These are phyloP conservation scores for Lavandula angustifolia DNA, from an alignment of 257 asterid genomes.

Conservation along the genomic window DNA sequence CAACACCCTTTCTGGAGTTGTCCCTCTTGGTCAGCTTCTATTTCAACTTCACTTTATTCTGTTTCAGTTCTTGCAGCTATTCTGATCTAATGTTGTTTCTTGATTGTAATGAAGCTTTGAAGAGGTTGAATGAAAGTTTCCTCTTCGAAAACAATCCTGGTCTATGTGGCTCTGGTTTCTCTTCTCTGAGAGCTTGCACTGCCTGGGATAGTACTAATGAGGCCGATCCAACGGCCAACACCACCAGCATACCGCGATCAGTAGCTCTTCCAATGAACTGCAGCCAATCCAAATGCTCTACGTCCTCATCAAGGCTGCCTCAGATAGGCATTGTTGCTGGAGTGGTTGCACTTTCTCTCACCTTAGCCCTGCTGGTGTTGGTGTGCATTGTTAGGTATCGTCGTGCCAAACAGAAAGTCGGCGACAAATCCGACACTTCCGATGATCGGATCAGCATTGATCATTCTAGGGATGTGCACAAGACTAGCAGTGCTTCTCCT, in stretches of 20 bases:
- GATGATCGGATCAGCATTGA: slow-evolving; percentile 54
- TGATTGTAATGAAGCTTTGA: slow-evolving; percentile 62
- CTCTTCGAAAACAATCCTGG: slow-evolving; percentile 63
- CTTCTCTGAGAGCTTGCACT: slow-evolving; percentile 70
- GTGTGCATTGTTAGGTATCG: slow-evolving; percentile 43
- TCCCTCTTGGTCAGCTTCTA: slow-evolving; percentile 60
- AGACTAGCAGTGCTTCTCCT: slow-evolving; percentile 59
- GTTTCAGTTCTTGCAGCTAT: background rate
- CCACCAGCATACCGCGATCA: slow-evolving; percentile 43
- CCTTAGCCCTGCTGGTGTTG: slow-evolving; percentile 39
- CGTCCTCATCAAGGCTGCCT: slow-evolving; percentile 56
- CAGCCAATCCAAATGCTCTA: slow-evolving; percentile 56
- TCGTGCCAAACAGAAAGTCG: slow-evolving; percentile 65
- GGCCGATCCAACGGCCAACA: slow-evolving; percentile 35
- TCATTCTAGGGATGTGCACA: slow-evolving; percentile 42
- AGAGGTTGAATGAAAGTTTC: slow-evolving; percentile 56
- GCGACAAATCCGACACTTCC: slow-evolving; percentile 52
- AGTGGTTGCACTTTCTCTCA: slow-evolving; percentile 36
- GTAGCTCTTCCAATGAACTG: slow-evolving; percentile 53
- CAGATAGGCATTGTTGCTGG: slow-evolving; percentile 56
- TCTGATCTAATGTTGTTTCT: slow-evolving; percentile 21
- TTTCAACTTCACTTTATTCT: background rate
- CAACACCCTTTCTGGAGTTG: slow-evolving; percentile 73
- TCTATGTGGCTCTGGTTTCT: slow-evolving; percentile 73
- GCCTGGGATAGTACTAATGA: slow-evolving; percentile 56